Base-by-base conservation (phyloP, 345 rosid genomes). In the Viola odorata region DNA sequence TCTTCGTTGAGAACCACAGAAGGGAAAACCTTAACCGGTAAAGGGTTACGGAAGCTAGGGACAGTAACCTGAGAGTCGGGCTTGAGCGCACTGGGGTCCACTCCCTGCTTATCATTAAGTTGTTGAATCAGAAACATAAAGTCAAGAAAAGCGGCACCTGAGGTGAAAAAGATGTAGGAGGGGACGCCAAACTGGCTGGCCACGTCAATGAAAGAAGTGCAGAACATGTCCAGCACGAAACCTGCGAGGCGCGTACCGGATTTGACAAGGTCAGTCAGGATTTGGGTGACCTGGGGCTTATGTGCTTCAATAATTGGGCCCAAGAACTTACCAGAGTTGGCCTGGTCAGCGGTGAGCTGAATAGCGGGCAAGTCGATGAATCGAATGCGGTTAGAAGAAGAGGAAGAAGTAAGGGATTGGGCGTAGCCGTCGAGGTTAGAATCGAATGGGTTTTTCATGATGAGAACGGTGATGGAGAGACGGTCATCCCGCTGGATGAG, bases 391-490 rank as follows among this genome's bases (percentile, higher is more conserved):
- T 59, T 47, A n/a, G 73, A 41, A 0, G 42, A 41, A 60, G 62
- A 32, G 57, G 81, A 63, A 48, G 74, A 52, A 56, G 78, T 13
- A 53, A 62, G 59, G 3, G 68, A 57, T 0, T 58, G 8, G 0
- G 57, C 1, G n/a, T 11, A 32, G 50, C n/a, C n/a, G 57, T 13
- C 12, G 57, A 16, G 1, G 17, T 60, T 55, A 55, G 70, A 17
- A 7, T 61, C 71, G 8, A 4, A 16, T 0, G 69, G 66, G 8
- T 51, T 16, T 3, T 55, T 62, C 42, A 84, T 66, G 71, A 80
- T 63, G 55, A 84, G 15, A 60, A 86, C 40, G 12, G 89, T 80
- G 72, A 79, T 41, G 9, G 79, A 84, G 70, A 86, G 67, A 17
- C 71, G 58, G 52, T 75, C 64, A 56, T 82, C 73, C 5, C 70